A percentile compares a stretch with the other conserved stretches of the same genome.
phyloP scores from a whole-genome alignment of 257 asterid species.

The Ocimum tenuiflorum region DNA sequence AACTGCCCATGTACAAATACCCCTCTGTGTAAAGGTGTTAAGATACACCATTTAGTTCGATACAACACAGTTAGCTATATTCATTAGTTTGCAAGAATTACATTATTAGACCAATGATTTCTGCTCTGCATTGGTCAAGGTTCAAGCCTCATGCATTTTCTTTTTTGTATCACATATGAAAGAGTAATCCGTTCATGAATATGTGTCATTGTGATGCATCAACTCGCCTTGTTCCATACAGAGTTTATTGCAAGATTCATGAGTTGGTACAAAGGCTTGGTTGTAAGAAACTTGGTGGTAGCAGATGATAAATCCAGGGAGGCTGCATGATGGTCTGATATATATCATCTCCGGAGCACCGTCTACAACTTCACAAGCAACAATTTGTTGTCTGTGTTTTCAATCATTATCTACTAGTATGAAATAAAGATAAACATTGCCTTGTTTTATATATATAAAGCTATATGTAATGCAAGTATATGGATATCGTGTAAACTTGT shows the following conservation, averaged over 20 bases:
- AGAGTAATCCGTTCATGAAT: background rate
- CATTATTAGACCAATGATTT: too few species aligned
- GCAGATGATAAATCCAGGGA: background rate
- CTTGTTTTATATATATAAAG: conserved; percentile 19
- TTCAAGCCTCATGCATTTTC: too few species aligned
- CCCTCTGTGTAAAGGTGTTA: too few species aligned
- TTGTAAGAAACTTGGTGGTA: conserved; percentile 24
- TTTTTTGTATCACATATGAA: too few species aligned
- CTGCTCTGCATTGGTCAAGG: too few species aligned
- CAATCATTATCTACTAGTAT: conserved; percentile 1
- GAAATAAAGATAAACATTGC: conserved; percentile 21
- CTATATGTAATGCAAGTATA: conserved; percentile 6
- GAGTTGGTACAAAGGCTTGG: conserved; percentile 53
- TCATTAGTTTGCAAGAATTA: too few species aligned
- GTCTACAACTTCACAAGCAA: conserved; percentile 20
- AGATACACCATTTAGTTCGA: too few species aligned
- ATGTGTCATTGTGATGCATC: conserved; percentile 2
- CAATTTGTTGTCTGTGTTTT: conserved; percentile 16
- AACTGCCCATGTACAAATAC: too few species aligned
- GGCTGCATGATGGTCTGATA: background rate
- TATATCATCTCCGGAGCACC: conserved; percentile 5
- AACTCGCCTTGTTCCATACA: conserved; percentile 25
- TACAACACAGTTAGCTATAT: too few species aligned
- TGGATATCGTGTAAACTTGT: conserved; percentile 1
- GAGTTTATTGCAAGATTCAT: conserved; percentile 60